These are phyloP conservation scores for Acacia concinna DNA, from an alignment of 331 rosid genomes.

Conservation along the genomic window DNA sequence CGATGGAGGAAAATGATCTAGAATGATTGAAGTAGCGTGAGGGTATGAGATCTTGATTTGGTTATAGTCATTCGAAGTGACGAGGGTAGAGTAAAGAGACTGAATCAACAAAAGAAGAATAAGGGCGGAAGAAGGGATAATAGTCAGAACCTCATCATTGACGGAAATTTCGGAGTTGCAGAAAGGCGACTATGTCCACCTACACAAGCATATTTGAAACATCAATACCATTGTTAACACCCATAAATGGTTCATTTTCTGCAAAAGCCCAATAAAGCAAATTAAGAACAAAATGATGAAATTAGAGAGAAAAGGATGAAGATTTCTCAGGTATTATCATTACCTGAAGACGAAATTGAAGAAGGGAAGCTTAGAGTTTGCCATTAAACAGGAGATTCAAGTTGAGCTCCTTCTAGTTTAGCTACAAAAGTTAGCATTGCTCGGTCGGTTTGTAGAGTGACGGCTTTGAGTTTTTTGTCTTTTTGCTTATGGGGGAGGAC, in stretches of 20 bases:
- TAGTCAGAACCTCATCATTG: slow-evolving; percentile 80
- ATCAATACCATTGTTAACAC: slow-evolving; percentile 80
- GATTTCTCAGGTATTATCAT: not conserved
- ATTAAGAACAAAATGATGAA: not conserved
- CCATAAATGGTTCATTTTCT: slow-evolving; percentile 63
- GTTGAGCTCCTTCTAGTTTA: slow-evolving; percentile 50
- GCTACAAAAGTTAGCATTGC: slow-evolving; percentile 62
- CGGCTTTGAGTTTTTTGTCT: too few relatives aligned
- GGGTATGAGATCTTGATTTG: slow-evolving; percentile 67
- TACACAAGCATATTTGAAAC: slow-evolving; percentile 63
- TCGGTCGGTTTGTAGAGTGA: too few relatives aligned
- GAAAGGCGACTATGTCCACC: slow-evolving; percentile 54
- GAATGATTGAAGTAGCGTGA: slow-evolving; percentile 59
- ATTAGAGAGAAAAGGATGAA: not conserved
- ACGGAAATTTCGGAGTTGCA: slow-evolving; percentile 58
- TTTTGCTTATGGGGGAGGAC: too few relatives aligned
- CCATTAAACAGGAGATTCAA: slow-evolving; percentile 53
- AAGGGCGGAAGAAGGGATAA: slow-evolving; percentile 67
- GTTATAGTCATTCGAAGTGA: slow-evolving; percentile 56
- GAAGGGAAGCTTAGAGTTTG: slow-evolving; percentile 35
- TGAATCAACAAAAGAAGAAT: slow-evolving; percentile 65
- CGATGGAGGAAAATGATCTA: slow-evolving; percentile 83
- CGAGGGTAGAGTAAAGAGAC: slow-evolving; percentile 65
- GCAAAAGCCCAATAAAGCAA: slow-evolving; percentile 25
- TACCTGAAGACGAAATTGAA: slow-evolving; percentile 43